A percentile compares a stretch with the other conserved stretches of the same genome.
Conservation (phyloP, 2,329 filamentous ascomycete species). For the Paracamarosporium sp. region DNA sequence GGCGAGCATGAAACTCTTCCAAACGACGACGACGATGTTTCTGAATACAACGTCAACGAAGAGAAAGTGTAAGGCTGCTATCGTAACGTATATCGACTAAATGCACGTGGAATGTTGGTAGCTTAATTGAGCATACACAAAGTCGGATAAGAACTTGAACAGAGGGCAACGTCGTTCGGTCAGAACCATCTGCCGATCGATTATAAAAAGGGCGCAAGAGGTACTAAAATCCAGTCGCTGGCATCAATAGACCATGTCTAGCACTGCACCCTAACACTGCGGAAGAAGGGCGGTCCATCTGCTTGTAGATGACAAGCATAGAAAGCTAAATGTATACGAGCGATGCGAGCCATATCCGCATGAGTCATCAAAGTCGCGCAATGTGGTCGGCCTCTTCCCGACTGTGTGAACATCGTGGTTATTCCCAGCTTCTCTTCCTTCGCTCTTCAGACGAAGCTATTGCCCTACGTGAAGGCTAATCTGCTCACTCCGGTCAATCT, state of each 20-base stretch:
- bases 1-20: constrained; percentile 19
- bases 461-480: no score
- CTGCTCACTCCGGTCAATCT: no score
- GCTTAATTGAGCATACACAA: no score
- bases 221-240: neutral
- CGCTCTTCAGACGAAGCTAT: no score
- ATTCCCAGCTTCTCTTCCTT: neutral
- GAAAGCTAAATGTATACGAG: neutral
- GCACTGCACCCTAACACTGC: neutral
- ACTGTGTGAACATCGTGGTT: neutral
- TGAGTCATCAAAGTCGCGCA: neutral
- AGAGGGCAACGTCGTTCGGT: no score
- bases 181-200: no score
- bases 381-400: neutral
- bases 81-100: no score
- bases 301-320: neutral
- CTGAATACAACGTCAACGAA: constrained; percentile 23
- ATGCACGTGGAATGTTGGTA: no score
- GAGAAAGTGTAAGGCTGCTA: neutral
- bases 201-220: neutral
- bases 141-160: no score
- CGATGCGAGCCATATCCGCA: neutral
- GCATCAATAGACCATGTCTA: neutral
- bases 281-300: neutral
- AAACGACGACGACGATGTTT: constrained; percentile 27